Base-by-base conservation (phyloP, 2,329 filamentous ascomycete species). In the Huntiella bhutanensis region DNA sequence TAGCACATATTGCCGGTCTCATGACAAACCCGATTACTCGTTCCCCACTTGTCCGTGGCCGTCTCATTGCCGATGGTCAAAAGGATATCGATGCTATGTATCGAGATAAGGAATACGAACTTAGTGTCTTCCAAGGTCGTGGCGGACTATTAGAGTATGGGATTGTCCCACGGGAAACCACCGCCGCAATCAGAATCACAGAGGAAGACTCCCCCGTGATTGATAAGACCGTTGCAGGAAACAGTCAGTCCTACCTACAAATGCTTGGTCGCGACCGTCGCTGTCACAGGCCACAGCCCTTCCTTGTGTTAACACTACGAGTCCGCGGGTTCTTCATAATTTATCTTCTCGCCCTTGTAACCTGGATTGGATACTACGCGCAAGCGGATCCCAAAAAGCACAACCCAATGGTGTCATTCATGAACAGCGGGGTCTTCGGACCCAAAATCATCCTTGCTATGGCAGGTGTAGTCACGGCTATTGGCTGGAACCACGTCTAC, bases 391-490 rank as follows among this genome's bases (percentile, higher is more conserved):
- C 43, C 13, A 15, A 36, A 5, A 12, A 15, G 8, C 6, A 46
- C 15, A 41, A 16, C 12, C 11, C 28, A 8, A 40, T 45, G 42
- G 47, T 43, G 4, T 7, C 36, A 13, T 49, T 49, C 22, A 49
- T 45, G 47, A 49, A 49, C 19, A 48, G 41, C 36, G 46, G 46
- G 4, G 16, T 40, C 8, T 16, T 49, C 4, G 47, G 47, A 5
- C 47, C 47, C 12, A 49, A 45, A 22, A 41, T 49, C 28, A 19
- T 49, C 15, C 41, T 48, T 15, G 41, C 46, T n/a, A 43, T 48
- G 35, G 36, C 40, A 22, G 46, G 47, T 4, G 33, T 49, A 6
- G 37, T 49, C 10, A 43, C 43, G 1, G 36, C 42, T n/a, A 34
- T 49, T 12, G 12, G 32, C 10, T 49, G 42, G 47, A 36, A 39